These are phyloP conservation scores for Strigomonas oncopelti DNA, from an alignment of 208 protist genomes.

Conservation along the genomic window DNA sequence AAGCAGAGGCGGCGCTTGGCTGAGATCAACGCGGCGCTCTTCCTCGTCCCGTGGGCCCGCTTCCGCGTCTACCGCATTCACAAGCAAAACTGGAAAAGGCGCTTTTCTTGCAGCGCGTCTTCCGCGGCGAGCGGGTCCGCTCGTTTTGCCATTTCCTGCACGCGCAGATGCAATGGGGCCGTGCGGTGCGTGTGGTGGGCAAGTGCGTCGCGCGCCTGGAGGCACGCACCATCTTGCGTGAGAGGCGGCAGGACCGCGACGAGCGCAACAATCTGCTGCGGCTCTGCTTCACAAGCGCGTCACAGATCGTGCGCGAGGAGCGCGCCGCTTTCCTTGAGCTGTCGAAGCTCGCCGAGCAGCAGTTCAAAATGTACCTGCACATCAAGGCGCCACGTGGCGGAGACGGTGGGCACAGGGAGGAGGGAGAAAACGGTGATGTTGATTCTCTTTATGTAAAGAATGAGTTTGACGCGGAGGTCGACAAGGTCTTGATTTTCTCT, in stretches of 20 bases:
- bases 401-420: background rate
- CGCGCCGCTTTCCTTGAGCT: conserved; percentile 25
- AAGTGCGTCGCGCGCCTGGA: conserved; percentile 21
- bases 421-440: background rate
- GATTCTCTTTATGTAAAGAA: background rate
- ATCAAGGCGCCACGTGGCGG: background rate
- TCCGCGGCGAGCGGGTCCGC: conserved; percentile 36
- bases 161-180: conserved; percentile 33
- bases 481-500: background rate
- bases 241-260: conserved; percentile 31
- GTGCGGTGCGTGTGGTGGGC: conserved; percentile 22
- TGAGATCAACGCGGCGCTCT: conserved; percentile 8
- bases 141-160: conserved; percentile 41
- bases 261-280: conserved; percentile 27
- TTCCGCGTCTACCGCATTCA: conserved; percentile 19
- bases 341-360: conserved; percentile 15
- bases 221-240: conserved; percentile 14
- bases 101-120: conserved; percentile 41
- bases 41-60: conserved; percentile 34
- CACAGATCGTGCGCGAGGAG: conserved; percentile 32
- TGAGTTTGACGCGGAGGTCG: background rate
- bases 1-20: conserved; percentile 25
- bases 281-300: conserved; percentile 24
- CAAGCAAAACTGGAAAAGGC: conserved; percentile 20
- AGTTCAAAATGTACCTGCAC: conserved; percentile 2